Evolutionary conservation across 2,329 filamentous ascomycete species (phyloP), one percentile per base, ranked within the genome.

Genomic region (Venturia oleaginea): DNA sequence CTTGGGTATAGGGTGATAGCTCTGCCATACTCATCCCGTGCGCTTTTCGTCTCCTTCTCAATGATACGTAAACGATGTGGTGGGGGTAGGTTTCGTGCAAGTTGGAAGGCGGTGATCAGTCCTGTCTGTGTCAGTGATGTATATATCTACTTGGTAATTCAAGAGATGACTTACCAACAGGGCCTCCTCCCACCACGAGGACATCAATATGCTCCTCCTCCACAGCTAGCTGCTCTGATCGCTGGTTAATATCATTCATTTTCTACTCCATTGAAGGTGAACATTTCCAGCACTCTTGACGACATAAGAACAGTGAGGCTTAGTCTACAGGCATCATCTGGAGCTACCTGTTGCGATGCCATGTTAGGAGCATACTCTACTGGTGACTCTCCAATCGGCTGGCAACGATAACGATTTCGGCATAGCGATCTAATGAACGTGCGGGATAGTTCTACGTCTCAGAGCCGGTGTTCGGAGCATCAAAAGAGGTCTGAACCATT

Each of bases 1-100:
- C 82, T 75, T 1, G 81, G 80, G 65, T 79, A 84, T 2, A 84
- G 76, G 0, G 82, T 82, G 65, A 83, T 81, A 15, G 82, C 82
- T 8, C 81, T 77, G 19, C 81, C 82, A 70, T 81, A 83, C n/a
- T 77, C 71, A 65, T 81, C 79, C 68, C 83, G 81, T 1, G 75
- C 71, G 0, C 77, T 76, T 68, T 82, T 83, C 38, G 74, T 70
- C 57, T 81, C 69, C 65, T 80, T 78, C 67, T 83, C 81, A 64
- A 83, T 76, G 57, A 82, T 79, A 63, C 76, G 76, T 54, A 81
- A 64, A 73, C 75, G 62, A 75, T 71, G 65, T 68, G 74, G 67
- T 75, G 79, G 64, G 69, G 51, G 51, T 2, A 57, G 51, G 30
- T 57, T 57, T 34, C 51, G 51, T 57, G 51, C 51, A 30, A 57